phyloP scores from a whole-genome alignment of 1,284 basidiomycete genomes.

The Takashimella tepidaria region DNA sequence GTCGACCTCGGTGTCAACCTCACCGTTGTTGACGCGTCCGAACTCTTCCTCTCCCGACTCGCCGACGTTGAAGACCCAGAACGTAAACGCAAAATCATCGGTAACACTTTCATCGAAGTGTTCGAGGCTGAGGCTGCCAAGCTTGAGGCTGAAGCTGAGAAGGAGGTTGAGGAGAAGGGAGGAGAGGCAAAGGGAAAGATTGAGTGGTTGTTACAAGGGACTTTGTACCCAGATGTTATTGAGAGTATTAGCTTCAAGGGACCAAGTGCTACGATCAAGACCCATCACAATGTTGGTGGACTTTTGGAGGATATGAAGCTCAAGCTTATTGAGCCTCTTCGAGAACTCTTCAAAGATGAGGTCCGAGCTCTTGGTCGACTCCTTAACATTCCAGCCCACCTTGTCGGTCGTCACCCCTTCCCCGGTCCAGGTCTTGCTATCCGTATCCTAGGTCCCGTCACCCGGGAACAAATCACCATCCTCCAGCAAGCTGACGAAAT shows the following conservation, averaged over 20 bases:
- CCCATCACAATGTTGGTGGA: constrained; percentile 98
- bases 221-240: constrained; percentile 98
- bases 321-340: constrained; percentile 94
- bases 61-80: constrained; percentile 93
- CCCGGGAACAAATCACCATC: constrained; percentile 84
- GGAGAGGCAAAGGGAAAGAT: constrained; percentile 79
- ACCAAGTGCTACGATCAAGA: constrained; percentile 98
- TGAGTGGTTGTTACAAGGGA: constrained; percentile 97
- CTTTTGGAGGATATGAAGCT: constrained; percentile 97
- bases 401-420: constrained; percentile 98
- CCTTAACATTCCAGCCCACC: constrained; percentile 82
- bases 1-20: constrained; percentile 93
- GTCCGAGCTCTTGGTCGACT: constrained; percentile 89
- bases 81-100: constrained; percentile 96
- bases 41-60: constrained; percentile 84
- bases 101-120: constrained; percentile 97
- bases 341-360: constrained; percentile 99
- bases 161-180: constrained; percentile 59
- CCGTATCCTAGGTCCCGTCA: constrained; percentile 93
- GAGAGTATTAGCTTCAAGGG: constrained; percentile 99
- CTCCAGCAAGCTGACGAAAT: constrained; percentile 94
- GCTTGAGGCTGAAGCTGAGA: constrained; percentile 77
- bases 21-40: constrained; percentile 91
- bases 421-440: constrained; percentile 99
- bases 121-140: constrained; percentile 91